Base-by-base conservation (phyloP, 495 filamentous ascomycete species). In the Penicillium canariense region DNA sequence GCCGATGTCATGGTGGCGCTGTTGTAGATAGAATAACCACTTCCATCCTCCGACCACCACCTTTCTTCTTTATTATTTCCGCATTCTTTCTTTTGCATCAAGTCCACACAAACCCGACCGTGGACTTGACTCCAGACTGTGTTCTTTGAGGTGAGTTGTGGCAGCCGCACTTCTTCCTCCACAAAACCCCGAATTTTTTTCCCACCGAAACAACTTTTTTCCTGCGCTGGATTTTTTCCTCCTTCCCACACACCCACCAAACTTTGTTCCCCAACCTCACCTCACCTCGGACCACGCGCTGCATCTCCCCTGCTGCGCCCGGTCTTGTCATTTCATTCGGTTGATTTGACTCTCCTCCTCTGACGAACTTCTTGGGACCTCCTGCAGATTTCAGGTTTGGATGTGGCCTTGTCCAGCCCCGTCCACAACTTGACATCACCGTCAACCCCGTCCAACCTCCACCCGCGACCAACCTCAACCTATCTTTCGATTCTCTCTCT, bases 361-460 rank as follows among this genome's bases (percentile, higher is more conserved):
- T 55, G 53, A 50, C 48, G 43, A 26, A 56, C 62, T 64, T 68
- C 48, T 38, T 54, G 56, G 70, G 70, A 56, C 48, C 59, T 56
- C 50, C 50, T 42, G 55, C 58, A 63, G 60, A 61, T 65, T 56
- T 39, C 55, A 60, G 65, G 56, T 63, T 68, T 70, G 65, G 62
- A 70, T 70, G 67, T 60, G 67, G 67, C 58, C 50, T 63, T 61
- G 50, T 44, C 49, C 43, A 62, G 65, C 60, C 55, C 67, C 56
- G 56, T 65, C 48, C 54, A 64, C 59, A 59, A 45, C 62, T 61
- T 71, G 66, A 69, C 60, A 66, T 69, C 65, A 68, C 67, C 36
- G 46, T 59, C 30, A 32, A n/a, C n/a, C n/a, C n/a, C n/a, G n/a
- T n/a, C 30, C 30, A 32, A 12, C 6, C 30, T 6, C 12, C 30